Evolutionary conservation across 108 stramenopile genomes (phyloP), one percentile per base, ranked within the genome.

Genomic region (Cyclotella choctawhatcheeana): DNA sequence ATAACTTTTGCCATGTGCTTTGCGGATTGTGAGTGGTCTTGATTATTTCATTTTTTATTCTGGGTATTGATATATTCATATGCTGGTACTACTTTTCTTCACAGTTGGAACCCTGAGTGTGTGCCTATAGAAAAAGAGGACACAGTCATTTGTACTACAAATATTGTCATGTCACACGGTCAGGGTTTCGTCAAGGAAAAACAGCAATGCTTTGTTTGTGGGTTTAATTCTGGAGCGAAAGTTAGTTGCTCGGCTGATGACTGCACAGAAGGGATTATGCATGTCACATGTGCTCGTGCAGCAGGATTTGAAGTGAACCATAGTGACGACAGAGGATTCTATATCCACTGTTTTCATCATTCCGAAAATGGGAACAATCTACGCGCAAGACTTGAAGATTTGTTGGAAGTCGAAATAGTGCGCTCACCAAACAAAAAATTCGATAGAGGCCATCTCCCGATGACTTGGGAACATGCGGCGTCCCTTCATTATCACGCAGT

Each of bases 351-450:
- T 64, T 92, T 88, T 68, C 37, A 60, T 2, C 93, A 94, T 79
- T 85, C 76, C 5, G 77, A 56, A 56, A 56, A 56, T 56, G 73
- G 18, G 74, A 78, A 35, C 80, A 83, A 25, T 81, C 67, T 71
- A 86, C 86, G 93, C 32, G 93, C 93, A 13, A 74, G 74, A 69
- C 63, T 94, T 25, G 93, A 94, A 73, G 93, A 94, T 80, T 58
- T 94, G 34, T 76, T 88, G 50, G 91, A 92, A 51, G 48, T 81
- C 76, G 66, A 62, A 79, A 55, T 85, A 47, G 65, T 37, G 59
- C 47, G 89, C 73, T 61, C 25, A 34, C 14, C 76, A 52, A 24
- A 56, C 56, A 70, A 81, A 56, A 48, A 43, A 58, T 64, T 71
- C n/a, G 50, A 40, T 22, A 55, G 50, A 24, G 31, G 17, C 16